These are phyloP conservation scores for Citrus unshiu DNA, from an alignment of 345 rosid species.

Conservation along the genomic window DNA sequence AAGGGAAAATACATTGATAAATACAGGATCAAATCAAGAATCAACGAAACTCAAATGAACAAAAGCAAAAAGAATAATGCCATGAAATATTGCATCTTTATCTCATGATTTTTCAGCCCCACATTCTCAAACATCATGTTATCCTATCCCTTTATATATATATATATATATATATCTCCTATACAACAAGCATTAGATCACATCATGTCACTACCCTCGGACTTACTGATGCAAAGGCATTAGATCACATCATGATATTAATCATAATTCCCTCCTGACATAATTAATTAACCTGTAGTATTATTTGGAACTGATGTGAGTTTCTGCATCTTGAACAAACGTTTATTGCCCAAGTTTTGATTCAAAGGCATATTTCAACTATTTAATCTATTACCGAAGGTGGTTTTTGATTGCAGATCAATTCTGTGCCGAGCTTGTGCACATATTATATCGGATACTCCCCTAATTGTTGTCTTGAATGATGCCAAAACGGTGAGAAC, in stretches of 20 bases:
- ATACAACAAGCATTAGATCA: too few species aligned
- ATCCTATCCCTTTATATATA: not conserved
- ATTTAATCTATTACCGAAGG: slow-evolving; percentile 11
- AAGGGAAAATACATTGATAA: not conserved
- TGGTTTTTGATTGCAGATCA: slow-evolving; percentile 44
- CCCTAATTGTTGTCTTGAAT: slow-evolving; percentile 54
- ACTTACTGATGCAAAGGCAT: not conserved
- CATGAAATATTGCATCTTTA: not conserved
- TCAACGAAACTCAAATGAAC: not conserved
- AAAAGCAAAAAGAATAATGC: not conserved
- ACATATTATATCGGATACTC: slow-evolving; percentile 65
- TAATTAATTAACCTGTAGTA: not conserved
- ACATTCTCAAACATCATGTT: not conserved
- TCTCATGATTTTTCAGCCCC: not conserved
- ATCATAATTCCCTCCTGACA: not conserved
- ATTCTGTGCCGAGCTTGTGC: slow-evolving; percentile 61
- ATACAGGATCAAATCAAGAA: not conserved
- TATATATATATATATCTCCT: not conserved
- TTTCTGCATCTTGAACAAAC: not conserved
- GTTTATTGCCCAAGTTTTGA: not conserved
- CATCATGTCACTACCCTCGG: not conserved
- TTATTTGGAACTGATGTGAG: not conserved
- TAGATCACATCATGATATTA: not conserved
- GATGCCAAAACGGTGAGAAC: slow-evolving; percentile 66
- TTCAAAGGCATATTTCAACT: not conserved